Evolutionary conservation across 805 yeast species (phyloP).

Genomic region (Candida rishiriensis): DNA sequence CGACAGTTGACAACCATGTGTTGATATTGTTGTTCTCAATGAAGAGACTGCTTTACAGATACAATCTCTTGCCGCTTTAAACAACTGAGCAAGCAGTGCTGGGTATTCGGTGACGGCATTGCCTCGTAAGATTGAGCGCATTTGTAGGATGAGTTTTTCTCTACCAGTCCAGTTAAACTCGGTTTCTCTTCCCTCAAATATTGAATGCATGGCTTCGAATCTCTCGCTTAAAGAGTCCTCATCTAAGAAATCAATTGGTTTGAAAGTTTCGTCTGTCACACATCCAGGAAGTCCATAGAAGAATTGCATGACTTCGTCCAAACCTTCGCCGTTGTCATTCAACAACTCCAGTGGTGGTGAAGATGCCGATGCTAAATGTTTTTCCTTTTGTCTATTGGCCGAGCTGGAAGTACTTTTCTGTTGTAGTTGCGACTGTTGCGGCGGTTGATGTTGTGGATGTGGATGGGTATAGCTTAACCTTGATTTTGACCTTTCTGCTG

Average conservation of each 20-base stretch:
- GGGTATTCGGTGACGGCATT: slow-evolving; percentile 36
- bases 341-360: not conserved
- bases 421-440: slow-evolving; percentile 2
- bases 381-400: not conserved
- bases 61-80: slow-evolving; percentile 48
- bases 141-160: slow-evolving; percentile 53
- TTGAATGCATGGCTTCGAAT: slow-evolving; percentile 25
- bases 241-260: slow-evolving; percentile 27
- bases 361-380: not conserved
- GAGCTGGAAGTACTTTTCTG: slow-evolving; percentile 1
- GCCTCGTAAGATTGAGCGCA: slow-evolving; percentile 62
- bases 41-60: slow-evolving; percentile 65
- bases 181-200: slow-evolving; percentile 72
- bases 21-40: slow-evolving; percentile 76
- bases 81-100: slow-evolving; percentile 22
- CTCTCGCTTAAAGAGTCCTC: slow-evolving; percentile 26
- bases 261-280: slow-evolving; percentile 31
- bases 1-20: slow-evolving; percentile 69
- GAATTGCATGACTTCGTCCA: slow-evolving; percentile 1
- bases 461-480: slow-evolving; percentile 5
- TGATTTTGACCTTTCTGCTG: slow-evolving; percentile 12
- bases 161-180: slow-evolving; percentile 82
- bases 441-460: no score
- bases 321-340: not conserved
- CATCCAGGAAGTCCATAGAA: slow-evolving; percentile 11